Percentiles rank a stretch among this genome's conserved stretches.
Evolutionary conservation across 164 flowering plant genomes (phyloP).

Genomic region (Vitis riparia): DNA sequence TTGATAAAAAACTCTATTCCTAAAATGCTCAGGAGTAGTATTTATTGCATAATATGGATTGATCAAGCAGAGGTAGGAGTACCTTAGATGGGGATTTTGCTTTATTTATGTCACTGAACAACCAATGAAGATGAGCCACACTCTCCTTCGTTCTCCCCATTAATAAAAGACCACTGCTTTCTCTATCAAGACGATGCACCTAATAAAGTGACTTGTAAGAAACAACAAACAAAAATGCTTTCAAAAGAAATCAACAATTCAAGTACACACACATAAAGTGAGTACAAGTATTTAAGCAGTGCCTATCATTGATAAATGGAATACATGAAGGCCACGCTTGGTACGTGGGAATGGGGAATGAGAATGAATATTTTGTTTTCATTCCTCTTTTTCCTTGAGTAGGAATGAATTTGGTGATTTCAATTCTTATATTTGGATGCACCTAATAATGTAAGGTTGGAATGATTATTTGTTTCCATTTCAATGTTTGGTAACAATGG

Average conservation of each 20-base stretch:
- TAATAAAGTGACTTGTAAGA: conserved; percentile 17
- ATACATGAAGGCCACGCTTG: too few species aligned
- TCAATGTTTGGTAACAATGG: too few species aligned
- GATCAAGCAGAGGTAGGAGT: not conserved
- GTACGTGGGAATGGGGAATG: too few species aligned
- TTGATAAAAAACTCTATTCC: too few species aligned
- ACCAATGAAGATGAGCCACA: conserved; percentile 53
- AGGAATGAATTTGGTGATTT: too few species aligned
- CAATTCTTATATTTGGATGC: too few species aligned
- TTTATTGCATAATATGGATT: not conserved
- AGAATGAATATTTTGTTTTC: too few species aligned
- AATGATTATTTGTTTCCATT: too few species aligned
- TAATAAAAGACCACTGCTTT: conserved; percentile 79
- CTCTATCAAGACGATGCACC: conserved; percentile 96
- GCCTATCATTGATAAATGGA: too few species aligned
- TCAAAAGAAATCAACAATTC: not conserved
- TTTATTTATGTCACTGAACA: conserved; percentile 56
- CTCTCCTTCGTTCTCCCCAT: conserved; percentile 90
- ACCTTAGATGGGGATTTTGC: conserved; percentile 60
- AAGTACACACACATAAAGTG: not conserved
- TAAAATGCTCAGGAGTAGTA: not conserved
- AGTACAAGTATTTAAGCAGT: not conserved
- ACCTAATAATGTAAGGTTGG: too few species aligned
- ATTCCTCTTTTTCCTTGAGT: too few species aligned
- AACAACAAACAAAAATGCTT: conserved; percentile 2